Evolutionary conservation across 108 stramenopile genomes (phyloP).

Genomic region (Seminavis robusta): DNA sequence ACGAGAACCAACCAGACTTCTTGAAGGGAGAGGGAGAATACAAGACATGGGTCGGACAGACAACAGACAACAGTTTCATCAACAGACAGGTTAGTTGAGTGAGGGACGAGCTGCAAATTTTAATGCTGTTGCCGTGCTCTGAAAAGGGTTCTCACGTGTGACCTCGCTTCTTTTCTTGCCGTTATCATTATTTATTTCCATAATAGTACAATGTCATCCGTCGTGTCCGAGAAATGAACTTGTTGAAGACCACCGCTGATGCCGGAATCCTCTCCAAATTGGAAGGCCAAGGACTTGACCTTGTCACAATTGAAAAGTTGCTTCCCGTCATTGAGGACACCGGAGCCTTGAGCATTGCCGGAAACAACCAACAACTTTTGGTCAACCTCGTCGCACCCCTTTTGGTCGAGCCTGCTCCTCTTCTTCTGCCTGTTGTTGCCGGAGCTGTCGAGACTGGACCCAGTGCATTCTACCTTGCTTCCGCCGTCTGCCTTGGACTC

Average conservation of each 20-base stretch:
- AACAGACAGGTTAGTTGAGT: slow-evolving; percentile 73
- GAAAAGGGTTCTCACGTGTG: not conserved
- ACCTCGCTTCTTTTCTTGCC: not conserved
- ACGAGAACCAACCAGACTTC: slow-evolving; percentile 66
- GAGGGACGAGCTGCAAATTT: not conserved
- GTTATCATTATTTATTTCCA: not conserved
- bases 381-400: slow-evolving; percentile 77
- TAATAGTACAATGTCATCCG: slow-evolving; percentile 79
- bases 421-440: slow-evolving; percentile 70
- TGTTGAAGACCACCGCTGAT: slow-evolving; percentile 75
- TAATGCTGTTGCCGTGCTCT: not conserved
- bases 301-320: slow-evolving; percentile 66
- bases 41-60: slow-evolving; percentile 77
- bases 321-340: slow-evolving; percentile 68
- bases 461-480: slow-evolving; percentile 62
- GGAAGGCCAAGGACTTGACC: slow-evolving; percentile 74
- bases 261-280: slow-evolving; percentile 77
- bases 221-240: slow-evolving; percentile 81
- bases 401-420: slow-evolving; percentile 75
- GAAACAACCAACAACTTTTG: slow-evolving; percentile 84
- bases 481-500: slow-evolving; percentile 46
- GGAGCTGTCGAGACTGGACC: slow-evolving; percentile 75
- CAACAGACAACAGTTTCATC: slow-evolving; percentile 69
- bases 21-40: slow-evolving; percentile 83
- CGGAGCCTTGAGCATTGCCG: slow-evolving; percentile 66